phyloP scores from a whole-genome alignment of 192 early-diverging fungal species.

The Podila clonocystis region DNA sequence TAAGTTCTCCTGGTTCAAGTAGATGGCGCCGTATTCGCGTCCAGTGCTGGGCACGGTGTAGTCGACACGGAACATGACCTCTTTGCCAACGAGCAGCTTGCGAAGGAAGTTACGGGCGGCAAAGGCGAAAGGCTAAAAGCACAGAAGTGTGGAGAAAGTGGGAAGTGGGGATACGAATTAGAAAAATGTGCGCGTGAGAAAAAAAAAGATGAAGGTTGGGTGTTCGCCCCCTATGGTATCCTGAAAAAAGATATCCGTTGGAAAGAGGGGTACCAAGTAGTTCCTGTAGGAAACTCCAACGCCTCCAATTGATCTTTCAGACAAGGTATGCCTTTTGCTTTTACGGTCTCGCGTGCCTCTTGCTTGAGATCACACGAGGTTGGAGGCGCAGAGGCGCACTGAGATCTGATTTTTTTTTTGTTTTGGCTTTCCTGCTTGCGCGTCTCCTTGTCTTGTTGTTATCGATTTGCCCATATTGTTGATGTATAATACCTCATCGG shows the following conservation, averaged over 20 bases:
- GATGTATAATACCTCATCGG: constrained; percentile 82
- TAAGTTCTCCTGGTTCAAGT: constrained; percentile 68
- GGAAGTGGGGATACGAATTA: neutral
- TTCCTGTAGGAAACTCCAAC: no score
- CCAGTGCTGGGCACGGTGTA: constrained; percentile 76
- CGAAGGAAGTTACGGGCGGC: constrained; percentile 92
- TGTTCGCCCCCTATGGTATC: neutral
- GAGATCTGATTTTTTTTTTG: no score
- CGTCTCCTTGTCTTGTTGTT: neutral
- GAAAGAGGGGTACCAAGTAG: no score
- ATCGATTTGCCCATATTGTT: neutral
- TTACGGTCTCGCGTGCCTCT: no score
- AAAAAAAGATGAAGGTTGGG: neutral
- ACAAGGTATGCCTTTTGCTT: no score
- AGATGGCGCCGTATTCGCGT: constrained; percentile 73
- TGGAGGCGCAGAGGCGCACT: no score
- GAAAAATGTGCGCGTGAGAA: constrained; percentile 9
- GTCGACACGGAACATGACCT: constrained; percentile 84
- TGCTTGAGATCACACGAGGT: no score
- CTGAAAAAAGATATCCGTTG: no score
- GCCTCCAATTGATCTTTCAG: no score
- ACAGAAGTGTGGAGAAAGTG: neutral
- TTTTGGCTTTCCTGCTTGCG: neutral
- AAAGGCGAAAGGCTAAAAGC: constrained; percentile 77
- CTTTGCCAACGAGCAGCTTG: constrained; percentile 86